A percentile compares a stretch with the other conserved stretches of the same genome.
Evolutionary conservation across 2,329 filamentous ascomycete species (phyloP).

Genomic region (Monosporascus cannonballus): DNA sequence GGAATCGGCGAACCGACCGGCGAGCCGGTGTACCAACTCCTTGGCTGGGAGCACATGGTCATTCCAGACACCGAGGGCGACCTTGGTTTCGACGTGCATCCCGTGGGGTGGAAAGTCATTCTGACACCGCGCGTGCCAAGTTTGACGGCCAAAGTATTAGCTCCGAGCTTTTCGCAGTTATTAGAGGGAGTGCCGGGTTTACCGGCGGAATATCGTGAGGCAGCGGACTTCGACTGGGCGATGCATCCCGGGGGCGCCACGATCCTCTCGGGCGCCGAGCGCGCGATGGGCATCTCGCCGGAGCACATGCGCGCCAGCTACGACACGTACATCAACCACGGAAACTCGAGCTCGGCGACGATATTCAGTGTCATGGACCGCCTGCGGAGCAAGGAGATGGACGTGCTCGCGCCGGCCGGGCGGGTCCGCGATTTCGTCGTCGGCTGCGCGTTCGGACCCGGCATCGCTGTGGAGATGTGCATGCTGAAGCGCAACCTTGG

Average conservation of each 20-base stretch:
- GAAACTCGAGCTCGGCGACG: constrained; percentile 65
- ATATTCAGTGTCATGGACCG: constrained; percentile 62
- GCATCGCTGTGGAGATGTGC: constrained; percentile 63
- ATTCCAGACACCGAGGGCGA: constrained; percentile 57
- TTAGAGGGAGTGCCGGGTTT: constrained; percentile 40
- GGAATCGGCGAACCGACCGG: constrained; percentile 42
- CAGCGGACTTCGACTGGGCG: constrained; percentile 65
- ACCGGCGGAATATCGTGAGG: constrained; percentile 35
- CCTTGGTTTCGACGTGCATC: constrained; percentile 60
- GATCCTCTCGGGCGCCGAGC: constrained; percentile 59
- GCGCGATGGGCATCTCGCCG: constrained; percentile 47
- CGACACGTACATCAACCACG: constrained; percentile 61
- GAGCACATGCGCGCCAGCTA: constrained; percentile 66
- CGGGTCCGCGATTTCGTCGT: constrained; percentile 52
- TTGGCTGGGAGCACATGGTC: constrained; percentile 60
- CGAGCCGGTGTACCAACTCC: constrained; percentile 49
- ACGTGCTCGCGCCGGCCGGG: constrained; percentile 44
- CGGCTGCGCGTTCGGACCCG: constrained; percentile 64
- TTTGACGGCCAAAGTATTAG: constrained; percentile 45
- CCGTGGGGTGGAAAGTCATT: constrained; percentile 62
- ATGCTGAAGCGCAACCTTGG: constrained; percentile 49
- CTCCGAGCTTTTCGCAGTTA: constrained; percentile 49
- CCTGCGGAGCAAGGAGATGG: constrained; percentile 55
- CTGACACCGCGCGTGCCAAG: constrained; percentile 56
- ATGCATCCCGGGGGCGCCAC: constrained; percentile 65